Evolutionary conservation across 2,329 filamentous ascomycete genomes (phyloP), one percentile per base, ranked within the genome.

Genomic region (Myriosclerotinia scirpicola): DNA sequence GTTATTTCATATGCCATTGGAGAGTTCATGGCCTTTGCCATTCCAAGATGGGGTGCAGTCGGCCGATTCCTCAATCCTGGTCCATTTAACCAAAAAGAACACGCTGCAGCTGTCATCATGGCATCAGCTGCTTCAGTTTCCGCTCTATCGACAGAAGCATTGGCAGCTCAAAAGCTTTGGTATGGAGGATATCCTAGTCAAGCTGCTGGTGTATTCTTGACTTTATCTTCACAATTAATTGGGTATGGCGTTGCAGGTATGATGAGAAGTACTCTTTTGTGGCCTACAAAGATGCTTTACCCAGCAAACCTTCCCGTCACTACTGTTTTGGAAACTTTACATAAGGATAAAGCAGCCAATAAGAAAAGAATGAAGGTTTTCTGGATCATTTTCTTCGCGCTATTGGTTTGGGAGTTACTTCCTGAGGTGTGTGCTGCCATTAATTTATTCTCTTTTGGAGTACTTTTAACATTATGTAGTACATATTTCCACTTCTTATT

Each of bases 111-210:
- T 66, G 83, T 87, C 20, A 84, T 89, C 70, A 89, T 89, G 71
- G 58, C 64, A 40, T 66, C 64, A 2, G 58, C 56, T 38, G 58
- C 64, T 46, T 42, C 64, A 12, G 64, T 63, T 36, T 54, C 56
- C n/a, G 58, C 64, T 66, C 91, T 92, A 71, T 88, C 89, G 1
- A 91, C 89, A 1, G 89, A 92, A 70, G 87, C 91, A 53, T 84
- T 93, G 59, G 80, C 91, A 3, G 89, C 88, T 0, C 89, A 91
- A 77, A 79, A 86, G 26, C 0, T 84, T 80, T 63, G 82, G 81
- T 38, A 75, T 84, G 66, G 80, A 80, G 12, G 82, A 81, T 4
- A 67, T 82, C 44, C 81, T 80, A 1, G 73, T 75, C 64, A 76
- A 76, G 53, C 68, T 80, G 17, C 78, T 77, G 65, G 65, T 0